phyloP scores from a whole-genome alignment of 2,329 filamentous ascomycete genomes.

The Lasiodiplodia theobromae region DNA sequence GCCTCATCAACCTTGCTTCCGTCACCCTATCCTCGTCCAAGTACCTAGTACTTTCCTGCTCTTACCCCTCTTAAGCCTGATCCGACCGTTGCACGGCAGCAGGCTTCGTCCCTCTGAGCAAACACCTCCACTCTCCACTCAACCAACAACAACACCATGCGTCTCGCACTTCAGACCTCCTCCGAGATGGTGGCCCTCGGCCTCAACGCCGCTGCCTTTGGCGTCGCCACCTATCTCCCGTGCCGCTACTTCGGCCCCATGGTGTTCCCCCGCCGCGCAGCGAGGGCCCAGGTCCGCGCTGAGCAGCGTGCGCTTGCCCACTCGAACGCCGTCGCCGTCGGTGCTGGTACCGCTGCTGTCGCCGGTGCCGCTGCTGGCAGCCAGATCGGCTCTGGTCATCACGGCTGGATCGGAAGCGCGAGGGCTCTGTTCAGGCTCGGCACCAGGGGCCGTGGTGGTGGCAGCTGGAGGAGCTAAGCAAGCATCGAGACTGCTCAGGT shows the following conservation, averaged over 20 bases:
- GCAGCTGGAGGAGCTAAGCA: constrained; percentile 17
- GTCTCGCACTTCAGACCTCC: constrained; percentile 19
- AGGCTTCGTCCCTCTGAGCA: not conserved
- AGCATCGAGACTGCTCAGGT: not conserved
- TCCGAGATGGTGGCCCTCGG: constrained; percentile 27
- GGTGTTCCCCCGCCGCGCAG: constrained; percentile 27
- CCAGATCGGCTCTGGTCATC: not conserved
- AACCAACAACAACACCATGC: constrained; percentile 11
- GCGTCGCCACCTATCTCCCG: constrained; percentile 27
- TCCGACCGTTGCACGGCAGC: constrained; percentile 14
- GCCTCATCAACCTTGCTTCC: constrained; percentile 20
- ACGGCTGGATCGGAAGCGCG: constrained; percentile 27
- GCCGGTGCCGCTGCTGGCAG: constrained; percentile 11
- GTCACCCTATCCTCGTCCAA: constrained; percentile 6
- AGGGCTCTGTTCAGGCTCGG: constrained; percentile 23
- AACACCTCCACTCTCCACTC: constrained; percentile 11
- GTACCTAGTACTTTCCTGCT: constrained; percentile 1
- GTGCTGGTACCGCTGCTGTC: constrained; percentile 18
- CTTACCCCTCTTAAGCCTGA: constrained; percentile 6
- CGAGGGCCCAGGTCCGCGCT: constrained; percentile 3
- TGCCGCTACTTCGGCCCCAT: constrained; percentile 27
- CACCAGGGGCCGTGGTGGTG: constrained; percentile 27
- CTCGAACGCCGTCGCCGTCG: constrained; percentile 3
- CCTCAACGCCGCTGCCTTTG: constrained; percentile 24
- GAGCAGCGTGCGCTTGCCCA: constrained; percentile 8